Base-by-base conservation (phyloP, 352 stramenopile genomes). In the Globisporangium alternatum region DNA sequence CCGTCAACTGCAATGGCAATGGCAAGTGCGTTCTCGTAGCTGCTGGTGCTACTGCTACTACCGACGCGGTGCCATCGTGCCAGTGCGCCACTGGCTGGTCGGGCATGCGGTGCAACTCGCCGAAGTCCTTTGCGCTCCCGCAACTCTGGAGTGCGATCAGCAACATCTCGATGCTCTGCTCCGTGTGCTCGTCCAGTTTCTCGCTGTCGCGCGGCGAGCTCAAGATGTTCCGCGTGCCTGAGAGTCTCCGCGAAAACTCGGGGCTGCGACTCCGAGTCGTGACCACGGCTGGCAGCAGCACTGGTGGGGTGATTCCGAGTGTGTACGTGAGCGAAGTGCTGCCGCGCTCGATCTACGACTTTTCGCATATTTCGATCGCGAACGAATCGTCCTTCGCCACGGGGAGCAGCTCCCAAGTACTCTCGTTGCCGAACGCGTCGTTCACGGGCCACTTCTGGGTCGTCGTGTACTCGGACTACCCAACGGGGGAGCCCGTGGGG, bases 311-410 rank as follows among this genome's bases (percentile, higher is more conserved):
- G 5, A 65, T 63, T 21, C 78, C 83, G 7, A 89, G 71, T 33
- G 72, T 95, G 47, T 91, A 91, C 56, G 86, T 92, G 51, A 88
- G 82, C 51, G 81, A 91, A 60, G 71, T 80, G 30, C 66, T 86
- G 28, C 84, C 84, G 5, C 72, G 81, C n/a, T 90, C 80, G 3
- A 68, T 94, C 17, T 89, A 89, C 53, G 85, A 94, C 61, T 92
- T 92, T 61, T 79, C 72, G 5, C 73, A 82, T 58, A 86, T 94
- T 25, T 89, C 79, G 5, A 65, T 74, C 7, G 68, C 48, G 3
- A 73, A 66, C 28, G 60, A 68, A 19, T 39, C 45, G 25, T 28
- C 25, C 25, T 3, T 2, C 21, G 49, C 35, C 0, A 37, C 44
- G 30, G 39, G 33, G 6, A 59, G 51, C 9, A 67, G 61, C 41